Evolutionary conservation across 768 basidiomycete genomes (phyloP).

Genomic region (Mycena capillaripes): DNA sequence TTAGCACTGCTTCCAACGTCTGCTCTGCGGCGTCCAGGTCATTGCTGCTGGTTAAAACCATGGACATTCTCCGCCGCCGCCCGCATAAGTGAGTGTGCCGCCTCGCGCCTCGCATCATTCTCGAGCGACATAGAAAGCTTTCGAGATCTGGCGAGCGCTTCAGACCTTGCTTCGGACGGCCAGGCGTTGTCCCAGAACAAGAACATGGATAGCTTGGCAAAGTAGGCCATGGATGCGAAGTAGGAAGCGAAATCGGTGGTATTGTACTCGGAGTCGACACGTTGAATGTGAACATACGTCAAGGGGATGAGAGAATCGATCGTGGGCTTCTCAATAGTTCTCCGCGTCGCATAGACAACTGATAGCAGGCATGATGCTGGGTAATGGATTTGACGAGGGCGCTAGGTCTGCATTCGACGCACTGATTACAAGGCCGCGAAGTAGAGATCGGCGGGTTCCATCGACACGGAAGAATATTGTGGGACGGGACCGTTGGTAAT

Average conservation of each 20-base stretch:
- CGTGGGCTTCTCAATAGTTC: slow-evolving; percentile 19
- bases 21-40: too few relatives aligned
- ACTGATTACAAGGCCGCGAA: slow-evolving; percentile 31
- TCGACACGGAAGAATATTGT: slow-evolving; percentile 4
- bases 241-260: background rate
- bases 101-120: too few relatives aligned
- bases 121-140: too few relatives aligned
- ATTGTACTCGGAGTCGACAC: background rate
- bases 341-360: slow-evolving; percentile 6
- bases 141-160: too few relatives aligned
- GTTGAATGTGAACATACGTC: slow-evolving; percentile 7
- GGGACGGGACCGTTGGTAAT: slow-evolving; percentile 6
- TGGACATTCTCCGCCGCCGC: too few relatives aligned
- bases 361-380: background rate
- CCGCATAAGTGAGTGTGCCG: too few relatives aligned
- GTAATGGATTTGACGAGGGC: background rate
- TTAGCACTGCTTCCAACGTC: too few relatives aligned
- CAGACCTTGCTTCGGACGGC: too few relatives aligned
- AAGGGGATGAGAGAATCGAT: slow-evolving; percentile 8
- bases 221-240: background rate
- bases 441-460: slow-evolving; percentile 22
- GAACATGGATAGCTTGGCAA: background rate
- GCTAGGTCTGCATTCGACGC: background rate
- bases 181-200: too few relatives aligned
- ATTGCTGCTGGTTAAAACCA: too few relatives aligned